These are phyloP conservation scores for Paragyromitra xinjiangensis DNA, from an alignment of 495 filamentous ascomycete genomes.

Conservation along the genomic window DNA sequence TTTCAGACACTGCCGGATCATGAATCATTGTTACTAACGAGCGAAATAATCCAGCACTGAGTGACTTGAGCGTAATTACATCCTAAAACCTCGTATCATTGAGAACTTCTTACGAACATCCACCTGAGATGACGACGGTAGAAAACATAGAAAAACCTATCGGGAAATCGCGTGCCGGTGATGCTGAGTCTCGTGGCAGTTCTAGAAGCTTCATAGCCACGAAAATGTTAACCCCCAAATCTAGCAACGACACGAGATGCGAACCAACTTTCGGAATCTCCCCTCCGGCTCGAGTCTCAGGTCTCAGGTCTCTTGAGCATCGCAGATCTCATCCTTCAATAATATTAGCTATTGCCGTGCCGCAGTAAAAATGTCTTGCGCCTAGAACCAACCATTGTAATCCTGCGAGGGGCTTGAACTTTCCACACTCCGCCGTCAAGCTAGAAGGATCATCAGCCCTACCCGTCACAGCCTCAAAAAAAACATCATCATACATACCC, in stretches of 20 bases:
- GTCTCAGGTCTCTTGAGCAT: conserved; percentile 30
- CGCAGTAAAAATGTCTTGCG: background rate
- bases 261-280: conserved; percentile 7
- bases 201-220: background rate
- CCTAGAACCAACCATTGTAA: conserved; percentile 20
- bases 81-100: background rate
- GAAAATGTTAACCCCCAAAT: background rate
- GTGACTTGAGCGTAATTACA: conserved; percentile 13
- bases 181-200: background rate
- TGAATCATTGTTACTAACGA: conserved; percentile 6
- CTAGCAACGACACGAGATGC: background rate
- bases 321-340: conserved; percentile 34
- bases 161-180: background rate
- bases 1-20: background rate
- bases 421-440: conserved; percentile 31
- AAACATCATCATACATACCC: conserved; percentile 1
- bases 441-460: conserved; percentile 33
- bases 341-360: background rate
- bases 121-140: background rate
- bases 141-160: background rate
- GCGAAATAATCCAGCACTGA: conserved; percentile 14
- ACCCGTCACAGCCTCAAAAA: conserved; percentile 4
- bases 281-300: background rate
- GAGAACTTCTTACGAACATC: conserved; percentile 1
- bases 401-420: conserved; percentile 27